These are phyloP conservation scores for Aspergillus funiculosus DNA, from an alignment of 495 filamentous ascomycete species.

Conservation along the genomic window DNA sequence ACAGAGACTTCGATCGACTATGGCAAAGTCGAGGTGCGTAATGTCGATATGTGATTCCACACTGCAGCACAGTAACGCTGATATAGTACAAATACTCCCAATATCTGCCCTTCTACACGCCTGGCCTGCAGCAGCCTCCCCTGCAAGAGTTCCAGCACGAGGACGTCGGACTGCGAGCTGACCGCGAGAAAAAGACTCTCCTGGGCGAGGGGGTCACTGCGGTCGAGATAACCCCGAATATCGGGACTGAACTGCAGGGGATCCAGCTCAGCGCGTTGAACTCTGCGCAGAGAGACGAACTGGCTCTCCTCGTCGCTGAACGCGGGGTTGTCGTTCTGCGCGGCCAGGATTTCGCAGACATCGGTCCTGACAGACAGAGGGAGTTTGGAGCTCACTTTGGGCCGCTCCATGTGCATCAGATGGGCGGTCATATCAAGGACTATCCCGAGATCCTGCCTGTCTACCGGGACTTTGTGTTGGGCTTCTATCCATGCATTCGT, in stretches of 20 bases:
- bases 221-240: constrained; percentile 48
- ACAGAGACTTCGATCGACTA: no score
- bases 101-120: constrained; percentile 72
- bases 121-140: constrained; percentile 34
- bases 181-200: constrained; percentile 47
- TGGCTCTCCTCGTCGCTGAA: constrained; percentile 52
- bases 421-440: constrained; percentile 51
- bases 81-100: constrained; percentile 66
- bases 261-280: constrained; percentile 51
- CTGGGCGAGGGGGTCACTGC: constrained; percentile 37
- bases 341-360: constrained; percentile 52
- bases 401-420: constrained; percentile 56
- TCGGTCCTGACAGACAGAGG: constrained; percentile 49
- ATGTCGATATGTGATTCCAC: no score
- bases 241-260: constrained; percentile 50
- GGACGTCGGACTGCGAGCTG: constrained; percentile 45
- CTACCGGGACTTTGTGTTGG: no score
- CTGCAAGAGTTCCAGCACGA: constrained; percentile 39
- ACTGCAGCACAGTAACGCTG: no score
- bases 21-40: no score
- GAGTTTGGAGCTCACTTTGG: constrained; percentile 56
- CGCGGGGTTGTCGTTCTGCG: constrained; percentile 55
- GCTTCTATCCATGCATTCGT: no score
- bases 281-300: constrained; percentile 47
- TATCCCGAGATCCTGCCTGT: constrained; percentile 56